A percentile compares a stretch with the other conserved stretches of the same genome.
Evolutionary conservation across 2,329 filamentous ascomycete species (phyloP).

Genomic region (Ophiocordyceps camponoti-saundersi): DNA sequence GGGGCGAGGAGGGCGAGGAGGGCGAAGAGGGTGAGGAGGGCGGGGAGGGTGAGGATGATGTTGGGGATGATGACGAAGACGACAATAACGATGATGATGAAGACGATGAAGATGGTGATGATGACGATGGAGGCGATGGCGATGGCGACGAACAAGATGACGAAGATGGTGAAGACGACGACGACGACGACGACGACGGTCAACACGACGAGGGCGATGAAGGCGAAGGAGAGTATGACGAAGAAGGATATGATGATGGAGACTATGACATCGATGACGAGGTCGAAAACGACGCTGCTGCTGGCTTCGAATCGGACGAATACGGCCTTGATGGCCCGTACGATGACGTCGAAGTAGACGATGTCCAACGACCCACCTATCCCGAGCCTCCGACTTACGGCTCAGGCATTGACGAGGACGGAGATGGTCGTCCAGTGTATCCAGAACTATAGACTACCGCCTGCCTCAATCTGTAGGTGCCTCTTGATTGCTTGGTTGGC

Average conservation of each 20-base stretch:
- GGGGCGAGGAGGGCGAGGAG: slow-evolving; percentile 5
- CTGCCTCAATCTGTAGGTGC: no score
- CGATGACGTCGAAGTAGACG: neutral
- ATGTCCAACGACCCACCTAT: neutral
- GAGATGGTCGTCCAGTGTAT: slow-evolving; percentile 1
- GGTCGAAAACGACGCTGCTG: no score
- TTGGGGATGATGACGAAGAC: neutral
- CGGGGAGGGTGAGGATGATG: neutral
- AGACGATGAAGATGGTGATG: slow-evolving; percentile 4
- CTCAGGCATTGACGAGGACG: neutral
- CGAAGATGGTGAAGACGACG: slow-evolving; percentile 6
- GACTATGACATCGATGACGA: no score
- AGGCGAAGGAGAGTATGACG: slow-evolving; percentile 1
- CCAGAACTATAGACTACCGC: slow-evolving; percentile 4
- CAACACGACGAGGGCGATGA: slow-evolving; percentile 11
- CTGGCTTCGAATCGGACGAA: neutral
- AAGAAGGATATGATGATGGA: neutral
- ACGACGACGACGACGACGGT: slow-evolving; percentile 8
- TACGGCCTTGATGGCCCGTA: neutral
- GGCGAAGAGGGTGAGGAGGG: neutral
- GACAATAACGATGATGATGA: slow-evolving; percentile 9
- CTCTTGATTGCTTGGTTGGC: no score
- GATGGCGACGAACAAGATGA: neutral
- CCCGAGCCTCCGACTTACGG: neutral
- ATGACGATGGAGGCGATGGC: neutral